Base-by-base conservation (phyloP, 495 filamentous ascomycete genomes). In the Neurospora sp. region DNA sequence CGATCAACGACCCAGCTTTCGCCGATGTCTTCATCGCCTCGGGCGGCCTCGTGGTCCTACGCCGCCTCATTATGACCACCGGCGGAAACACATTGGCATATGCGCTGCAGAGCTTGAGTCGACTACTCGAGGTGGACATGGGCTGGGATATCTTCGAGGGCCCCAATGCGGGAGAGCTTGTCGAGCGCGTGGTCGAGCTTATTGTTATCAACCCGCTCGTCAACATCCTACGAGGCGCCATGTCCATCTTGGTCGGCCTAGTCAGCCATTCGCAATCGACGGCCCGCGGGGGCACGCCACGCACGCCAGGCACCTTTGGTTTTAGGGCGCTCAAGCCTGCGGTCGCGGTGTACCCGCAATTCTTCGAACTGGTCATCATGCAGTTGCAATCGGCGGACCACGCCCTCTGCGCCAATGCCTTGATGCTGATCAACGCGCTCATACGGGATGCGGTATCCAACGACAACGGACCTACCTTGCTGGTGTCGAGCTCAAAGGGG, bases 11-110 rank as follows among this genome's bases (percentile, higher is more conserved):
- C 80, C 96, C 96, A 4, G 93, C 94, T 69, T 98, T 99, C 79
- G 96, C 96, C 59, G 96, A 98, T 80, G 87, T 95, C 72, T 99
- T 98, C 84, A 97, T 98, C 31, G 87, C 89, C 16, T 92, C 93
- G 73, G 96, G 94, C 61, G 96, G 96, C 8, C 83, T 98, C 68
- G 86, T 87, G 73, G 90, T 93, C 73, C 84, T 99, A 73, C 89
- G 93, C 39, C 90, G 93, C 72, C 84, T 98, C 61, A 91, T 92
- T 41, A 88, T 98, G 81, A 89, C 89, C 73, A 89, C 94, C 6
- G 92, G 87, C 69, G 96, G 96, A 7, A 99, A 98, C 82, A 98
- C 96, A 0, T 84, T 98, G 78, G 95, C 96, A 44, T 98, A 99
- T 79, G 93, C 93, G 69, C 83, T 99, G 68, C 94, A 97, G 72